These are phyloP conservation scores for Hymenoscyphus infarciens DNA, from an alignment of 2,329 filamentous ascomycete species.

Conservation along the genomic window DNA sequence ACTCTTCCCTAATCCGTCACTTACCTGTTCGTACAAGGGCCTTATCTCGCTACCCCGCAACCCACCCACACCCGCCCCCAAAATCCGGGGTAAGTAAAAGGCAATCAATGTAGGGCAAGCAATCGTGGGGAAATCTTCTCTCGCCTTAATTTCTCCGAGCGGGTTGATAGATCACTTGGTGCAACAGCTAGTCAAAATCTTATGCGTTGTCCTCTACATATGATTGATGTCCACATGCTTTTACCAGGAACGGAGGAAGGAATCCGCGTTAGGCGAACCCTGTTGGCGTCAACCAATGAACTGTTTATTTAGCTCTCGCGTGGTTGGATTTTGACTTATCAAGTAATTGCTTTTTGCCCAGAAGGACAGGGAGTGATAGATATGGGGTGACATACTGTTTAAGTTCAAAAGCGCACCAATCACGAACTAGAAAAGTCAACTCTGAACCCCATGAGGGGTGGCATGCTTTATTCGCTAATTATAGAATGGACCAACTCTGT, in stretches of 20 bases:
- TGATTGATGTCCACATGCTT: neutral
- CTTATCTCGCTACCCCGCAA: neutral
- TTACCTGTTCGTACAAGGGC: neutral
- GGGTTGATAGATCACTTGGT: too few species aligned
- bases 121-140: neutral
- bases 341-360: too few species aligned
- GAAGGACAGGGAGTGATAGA: neutral
- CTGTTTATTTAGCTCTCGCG: neutral
- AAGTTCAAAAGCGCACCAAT: neutral
- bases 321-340: neutral
- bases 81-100: neutral
- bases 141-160: neutral
- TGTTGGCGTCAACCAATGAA: neutral
- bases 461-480: too few species aligned
- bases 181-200: too few species aligned
- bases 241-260: neutral
- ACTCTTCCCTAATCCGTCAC: neutral
- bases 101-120: neutral
- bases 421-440: neutral
- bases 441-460: neutral
- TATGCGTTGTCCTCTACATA: too few species aligned
- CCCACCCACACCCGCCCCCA: neutral
- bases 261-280: neutral
- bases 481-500: too few species aligned
- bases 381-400: neutral